Conservation (phyloP, 148 eudicot species). For the Silene latifolia region DNA sequence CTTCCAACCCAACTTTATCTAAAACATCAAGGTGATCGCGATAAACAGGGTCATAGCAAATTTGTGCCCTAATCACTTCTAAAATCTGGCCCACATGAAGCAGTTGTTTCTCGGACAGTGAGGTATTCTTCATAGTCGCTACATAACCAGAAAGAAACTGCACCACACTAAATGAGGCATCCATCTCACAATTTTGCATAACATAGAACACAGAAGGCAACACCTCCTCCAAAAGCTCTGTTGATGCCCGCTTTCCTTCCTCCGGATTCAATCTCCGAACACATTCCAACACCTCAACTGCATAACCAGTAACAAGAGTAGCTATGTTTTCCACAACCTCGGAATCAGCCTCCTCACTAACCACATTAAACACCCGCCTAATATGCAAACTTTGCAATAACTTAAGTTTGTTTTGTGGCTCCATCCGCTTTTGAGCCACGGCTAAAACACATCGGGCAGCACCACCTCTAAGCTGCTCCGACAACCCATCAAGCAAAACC, state of each 20-base stretch:
- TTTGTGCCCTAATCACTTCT: conserved; percentile 79
- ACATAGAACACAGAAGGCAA: conserved; percentile 80
- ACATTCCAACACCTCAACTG: conserved; percentile 76
- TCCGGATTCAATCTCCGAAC: conserved; percentile 52
- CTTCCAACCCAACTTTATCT: conserved; percentile 85
- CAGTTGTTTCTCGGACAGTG: conserved; percentile 60
- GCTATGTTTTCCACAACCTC: conserved; percentile 72
- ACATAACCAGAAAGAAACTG: conserved; percentile 89
- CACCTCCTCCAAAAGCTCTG: conserved; percentile 78
- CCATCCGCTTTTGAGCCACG: conserved; percentile 86
- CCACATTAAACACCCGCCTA: conserved; percentile 62
- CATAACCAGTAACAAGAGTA: conserved; percentile 82
- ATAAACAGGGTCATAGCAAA: conserved; percentile 65
- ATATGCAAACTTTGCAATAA: conserved; percentile 73
- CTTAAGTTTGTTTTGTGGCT: conserved; percentile 57
- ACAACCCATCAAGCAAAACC: conserved; percentile 55
- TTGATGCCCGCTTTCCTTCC: conserved; percentile 50
- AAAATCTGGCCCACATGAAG: conserved; percentile 76
- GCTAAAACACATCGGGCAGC: conserved; percentile 73
- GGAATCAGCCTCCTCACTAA: conserved; percentile 56
- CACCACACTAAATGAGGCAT: conserved; percentile 60
- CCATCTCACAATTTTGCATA: conserved; percentile 68
- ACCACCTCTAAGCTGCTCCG: conserved; percentile 71
- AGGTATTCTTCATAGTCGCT: conserved; percentile 72
- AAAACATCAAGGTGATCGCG: conserved; percentile 71